A percentile compares a stretch with the other conserved stretches of the same genome.
These are phyloP conservation scores for Hippophae tibetana DNA, from an alignment of 306 rosid species.

Conservation along the genomic window DNA sequence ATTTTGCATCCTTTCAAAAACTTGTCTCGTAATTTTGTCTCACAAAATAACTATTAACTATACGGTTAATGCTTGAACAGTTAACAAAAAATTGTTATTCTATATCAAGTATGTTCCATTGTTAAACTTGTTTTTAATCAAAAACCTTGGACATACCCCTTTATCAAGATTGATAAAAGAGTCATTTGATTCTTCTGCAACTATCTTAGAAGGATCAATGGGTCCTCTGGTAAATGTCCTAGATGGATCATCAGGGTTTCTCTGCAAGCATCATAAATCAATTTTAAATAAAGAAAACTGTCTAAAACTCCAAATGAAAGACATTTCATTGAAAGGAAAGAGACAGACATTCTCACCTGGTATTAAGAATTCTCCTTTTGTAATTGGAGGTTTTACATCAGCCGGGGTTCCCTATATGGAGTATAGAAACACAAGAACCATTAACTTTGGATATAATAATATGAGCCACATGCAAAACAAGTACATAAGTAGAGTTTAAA, in stretches of 20 bases:
- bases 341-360: slow-evolving; percentile 50
- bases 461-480: background rate
- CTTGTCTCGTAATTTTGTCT: too few species aligned
- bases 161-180: slow-evolving; percentile 37
- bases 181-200: too few species aligned
- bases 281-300: slow-evolving; percentile 18
- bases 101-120: too few species aligned
- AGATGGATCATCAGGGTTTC: slow-evolving; percentile 44
- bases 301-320: slow-evolving; percentile 15
- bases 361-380: slow-evolving; percentile 40
- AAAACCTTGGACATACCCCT: slow-evolving; percentile 39
- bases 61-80: too few species aligned
- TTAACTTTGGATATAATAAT: background rate
- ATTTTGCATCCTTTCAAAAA: too few species aligned
- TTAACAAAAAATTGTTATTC: too few species aligned
- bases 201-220: slow-evolving; percentile 12
- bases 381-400: slow-evolving; percentile 63
- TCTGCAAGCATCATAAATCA: slow-evolving; percentile 34
- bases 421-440: background rate
- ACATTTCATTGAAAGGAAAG: slow-evolving; percentile 9
- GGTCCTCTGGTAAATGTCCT: slow-evolving; percentile 41
- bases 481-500: background rate
- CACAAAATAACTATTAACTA: too few species aligned
- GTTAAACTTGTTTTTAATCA: background rate
- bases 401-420: slow-evolving; percentile 51